A percentile compares a stretch with the other conserved stretches of the same genome.
These are phyloP conservation scores for Ascoidea asiatica DNA, from an alignment of 805 yeast genomes.

Conservation along the genomic window DNA sequence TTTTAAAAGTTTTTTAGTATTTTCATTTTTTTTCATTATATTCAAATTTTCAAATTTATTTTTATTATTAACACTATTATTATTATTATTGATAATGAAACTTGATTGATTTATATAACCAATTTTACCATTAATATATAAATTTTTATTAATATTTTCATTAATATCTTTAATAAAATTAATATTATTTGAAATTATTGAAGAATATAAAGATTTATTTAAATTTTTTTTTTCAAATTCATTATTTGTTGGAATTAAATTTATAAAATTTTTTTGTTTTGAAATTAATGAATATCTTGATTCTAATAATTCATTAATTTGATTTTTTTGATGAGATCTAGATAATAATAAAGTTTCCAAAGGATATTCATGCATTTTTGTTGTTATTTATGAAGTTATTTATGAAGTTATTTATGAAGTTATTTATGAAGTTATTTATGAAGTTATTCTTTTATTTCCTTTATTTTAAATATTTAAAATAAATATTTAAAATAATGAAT, in stretches of 20 bases:
- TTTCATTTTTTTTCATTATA: neutral
- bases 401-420: no score
- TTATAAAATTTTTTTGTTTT: slow-evolving; percentile 5
- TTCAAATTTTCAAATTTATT: neutral
- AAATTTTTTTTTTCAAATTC: neutral
- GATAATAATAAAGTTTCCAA: neutral
- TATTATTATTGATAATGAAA: neutral
- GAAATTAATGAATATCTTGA: slow-evolving; percentile 7
- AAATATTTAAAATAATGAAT: no score
- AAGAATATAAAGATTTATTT: slow-evolving; percentile 1
- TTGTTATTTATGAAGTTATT: no score
- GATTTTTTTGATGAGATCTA: neutral
- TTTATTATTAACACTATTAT: neutral
- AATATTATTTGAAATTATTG: neutral
- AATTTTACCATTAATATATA: neutral
- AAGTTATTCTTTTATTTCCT: no score
- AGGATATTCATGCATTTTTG: no score
- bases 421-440: no score
- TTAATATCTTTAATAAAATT: slow-evolving; percentile 1
- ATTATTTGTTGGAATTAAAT: slow-evolving; percentile 7
- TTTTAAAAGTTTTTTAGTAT: neutral
- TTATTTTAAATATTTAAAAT: no score
- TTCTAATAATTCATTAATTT: slow-evolving; percentile 8
- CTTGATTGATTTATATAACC: neutral
- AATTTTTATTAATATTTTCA: neutral